A percentile compares a stretch with the other conserved stretches of the same genome.
Conservation (phyloP, 164 flowering plant species). For the Litsea cubeba region DNA sequence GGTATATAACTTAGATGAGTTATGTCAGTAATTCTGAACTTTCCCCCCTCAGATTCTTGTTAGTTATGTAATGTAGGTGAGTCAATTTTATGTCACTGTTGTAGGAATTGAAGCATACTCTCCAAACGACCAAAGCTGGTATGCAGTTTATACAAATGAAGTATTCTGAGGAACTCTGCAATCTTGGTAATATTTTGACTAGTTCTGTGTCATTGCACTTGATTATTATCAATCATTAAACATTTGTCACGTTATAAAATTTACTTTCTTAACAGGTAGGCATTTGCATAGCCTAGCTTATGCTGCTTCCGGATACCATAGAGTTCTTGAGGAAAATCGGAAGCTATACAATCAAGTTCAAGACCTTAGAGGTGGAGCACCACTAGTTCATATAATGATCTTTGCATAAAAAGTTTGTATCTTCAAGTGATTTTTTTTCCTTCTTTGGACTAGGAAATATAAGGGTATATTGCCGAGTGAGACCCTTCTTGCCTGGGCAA, state of each 20-base stretch:
- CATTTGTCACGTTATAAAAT: background rate
- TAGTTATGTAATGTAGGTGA: too few species aligned
- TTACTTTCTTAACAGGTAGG: slow-evolving; percentile 37
- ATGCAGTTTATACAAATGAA: slow-evolving; percentile 88
- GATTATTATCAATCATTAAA: background rate
- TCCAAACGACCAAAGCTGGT: slow-evolving; percentile 71
- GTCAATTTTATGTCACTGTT: slow-evolving; percentile 5
- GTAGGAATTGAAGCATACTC: slow-evolving; percentile 67
- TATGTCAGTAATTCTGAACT: background rate
- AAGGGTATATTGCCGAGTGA: slow-evolving; percentile 90
- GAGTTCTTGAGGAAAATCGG: slow-evolving; percentile 92
- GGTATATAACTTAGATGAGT: background rate
- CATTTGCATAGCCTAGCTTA: slow-evolving; percentile 77
- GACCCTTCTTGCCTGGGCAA: slow-evolving; percentile 79
- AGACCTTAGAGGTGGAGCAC: slow-evolving; percentile 79
- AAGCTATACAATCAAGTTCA: slow-evolving; percentile 95
- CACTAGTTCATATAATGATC: too few species aligned
- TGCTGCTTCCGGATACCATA: slow-evolving; percentile 91
- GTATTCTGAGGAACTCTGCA: slow-evolving; percentile 65
- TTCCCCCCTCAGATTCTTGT: background rate
- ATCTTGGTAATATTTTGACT: slow-evolving; percentile 52
- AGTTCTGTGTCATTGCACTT: background rate
- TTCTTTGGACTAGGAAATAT: slow-evolving; percentile 58
- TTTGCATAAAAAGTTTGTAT: background rate
- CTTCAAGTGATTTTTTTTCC: background rate